These are phyloP conservation scores for Pythium grandisporangium DNA, from an alignment of 352 stramenopile species.

Conservation along the genomic window DNA sequence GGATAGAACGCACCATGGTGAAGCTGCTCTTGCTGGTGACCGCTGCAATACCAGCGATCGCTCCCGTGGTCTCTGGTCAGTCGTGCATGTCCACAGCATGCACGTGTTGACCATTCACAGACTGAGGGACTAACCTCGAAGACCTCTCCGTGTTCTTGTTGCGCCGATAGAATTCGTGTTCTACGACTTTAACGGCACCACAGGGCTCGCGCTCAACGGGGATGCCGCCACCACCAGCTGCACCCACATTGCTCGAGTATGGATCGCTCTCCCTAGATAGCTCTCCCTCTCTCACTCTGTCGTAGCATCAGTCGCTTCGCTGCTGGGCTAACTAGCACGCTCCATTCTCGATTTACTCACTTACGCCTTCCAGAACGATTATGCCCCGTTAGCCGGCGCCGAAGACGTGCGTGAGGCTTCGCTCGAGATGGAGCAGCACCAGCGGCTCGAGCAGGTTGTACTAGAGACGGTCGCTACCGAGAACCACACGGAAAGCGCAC, in stretches of 20 bases:
- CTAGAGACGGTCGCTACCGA: slow-evolving; percentile 60
- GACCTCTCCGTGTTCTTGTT: too few species aligned
- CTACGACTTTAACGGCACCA: slow-evolving; percentile 82
- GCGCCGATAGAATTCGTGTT: slow-evolving; percentile 80
- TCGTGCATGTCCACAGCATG: too few species aligned
- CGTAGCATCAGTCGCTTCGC: neutral
- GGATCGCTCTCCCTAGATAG: too few species aligned
- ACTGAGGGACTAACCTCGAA: too few species aligned
- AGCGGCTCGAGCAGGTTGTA: slow-evolving; percentile 42
- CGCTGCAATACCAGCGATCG: too few species aligned
- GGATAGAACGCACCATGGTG: too few species aligned
- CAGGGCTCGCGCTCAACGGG: slow-evolving; percentile 70
- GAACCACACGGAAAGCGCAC: slow-evolving; percentile 25
- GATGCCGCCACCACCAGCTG: slow-evolving; percentile 74
- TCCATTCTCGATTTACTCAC: neutral
- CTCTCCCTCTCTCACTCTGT: too few species aligned
- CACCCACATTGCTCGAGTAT: slow-evolving; percentile 26
- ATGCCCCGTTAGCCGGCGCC: slow-evolving; percentile 30
- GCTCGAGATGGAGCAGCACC: slow-evolving; percentile 46
- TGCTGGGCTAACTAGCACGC: slow-evolving; percentile 1
- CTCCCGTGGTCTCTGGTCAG: too few species aligned
- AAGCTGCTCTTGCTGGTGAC: too few species aligned
- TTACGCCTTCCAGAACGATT: slow-evolving; percentile 34
- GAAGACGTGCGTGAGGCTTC: slow-evolving; percentile 42
- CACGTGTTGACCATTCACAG: too few species aligned